Evolutionary conservation across 208 protist genomes (phyloP), one percentile per base, ranked within the genome.

Genomic region (Acanthamoeba polyphaga): DNA sequence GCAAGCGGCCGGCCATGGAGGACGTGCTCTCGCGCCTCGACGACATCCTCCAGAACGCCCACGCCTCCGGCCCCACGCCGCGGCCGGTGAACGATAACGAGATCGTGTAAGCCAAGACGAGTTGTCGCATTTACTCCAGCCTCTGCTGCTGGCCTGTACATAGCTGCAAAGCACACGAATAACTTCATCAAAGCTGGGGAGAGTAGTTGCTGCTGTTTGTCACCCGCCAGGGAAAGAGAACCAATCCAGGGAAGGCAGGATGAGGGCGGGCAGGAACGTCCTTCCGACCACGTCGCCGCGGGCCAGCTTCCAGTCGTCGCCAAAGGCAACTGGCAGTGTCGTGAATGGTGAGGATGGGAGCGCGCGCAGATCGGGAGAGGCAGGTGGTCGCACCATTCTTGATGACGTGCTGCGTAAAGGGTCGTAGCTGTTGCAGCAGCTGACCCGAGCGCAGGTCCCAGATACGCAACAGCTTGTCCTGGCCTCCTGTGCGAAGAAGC

Each of bases 181-280:
- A 76, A 76, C 29, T 10, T 43, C 38, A 43, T 43, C 38, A 3
- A 43, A 46, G 43, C 43, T 46, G 43, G 43, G 43, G 43, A 46
- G 43, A 43, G 38, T 43, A n/a, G 19, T 64, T n/a, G 46, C 46
- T 38, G 32, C 10, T 9, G 32, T 29, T 74, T 24, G 6, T 46
- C 22, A 78, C 29, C 38, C 38, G 12, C 38, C 70, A 27, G 70
- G 70, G 38, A 78, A 84, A 17, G 74, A 46, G 38, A 84, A 84
- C 74, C 74, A 84, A n/a, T 84, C 74, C 6, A 84, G 74, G n/a
- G 74, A 84, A n/a, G 74, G 46, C 17, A 84, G 46, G 74, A 84
- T 84, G 17, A 84, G 17, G 10, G 74, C 74, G 10, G 74, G 74
- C 34, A 84, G 4, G 43, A 84, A 27, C 24, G 74, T 58, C 10